Conservation (phyloP, 805 yeast species). For the Priceomyces medius region DNA sequence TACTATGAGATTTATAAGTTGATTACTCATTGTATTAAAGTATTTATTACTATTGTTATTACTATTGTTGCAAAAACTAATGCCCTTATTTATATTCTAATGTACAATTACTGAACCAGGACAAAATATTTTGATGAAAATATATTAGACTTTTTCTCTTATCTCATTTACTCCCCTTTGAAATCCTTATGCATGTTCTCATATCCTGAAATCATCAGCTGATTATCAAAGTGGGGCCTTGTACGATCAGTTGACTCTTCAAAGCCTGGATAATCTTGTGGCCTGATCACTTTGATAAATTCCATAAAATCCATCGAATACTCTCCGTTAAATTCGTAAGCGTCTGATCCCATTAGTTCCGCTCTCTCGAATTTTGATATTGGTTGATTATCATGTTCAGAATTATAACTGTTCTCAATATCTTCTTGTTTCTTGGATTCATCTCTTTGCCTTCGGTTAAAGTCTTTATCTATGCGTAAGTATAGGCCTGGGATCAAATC, state of each 20-base stretch:
- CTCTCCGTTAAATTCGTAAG: constrained; percentile 41
- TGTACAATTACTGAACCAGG: no score
- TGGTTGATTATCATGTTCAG: constrained; percentile 1
- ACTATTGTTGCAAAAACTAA: no score
- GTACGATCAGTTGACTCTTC: no score
- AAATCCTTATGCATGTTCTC: no score
- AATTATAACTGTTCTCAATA: background rate
- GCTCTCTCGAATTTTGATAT: constrained; percentile 20
- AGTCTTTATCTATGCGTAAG: constrained; percentile 40
- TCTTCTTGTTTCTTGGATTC: constrained; percentile 9
- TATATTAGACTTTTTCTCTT: no score
- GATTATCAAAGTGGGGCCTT: no score
- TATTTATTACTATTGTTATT: no score
- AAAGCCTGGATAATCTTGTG: constrained; percentile 41
- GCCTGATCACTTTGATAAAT: constrained; percentile 34
- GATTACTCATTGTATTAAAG: no score
- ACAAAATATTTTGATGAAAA: no score
- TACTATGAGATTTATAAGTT: constrained; percentile 66
- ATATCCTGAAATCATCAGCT: no score
- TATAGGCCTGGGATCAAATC: constrained; percentile 42
- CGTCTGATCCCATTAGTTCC: constrained; percentile 39
- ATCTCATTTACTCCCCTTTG: no score
- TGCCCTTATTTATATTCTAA: no score
- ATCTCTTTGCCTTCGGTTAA: constrained; percentile 29
- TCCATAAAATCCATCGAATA: constrained; percentile 41